Evolutionary conservation across 345 rosid species (phyloP), one percentile per base, ranked within the genome.

Genomic region (Hypericum androsaemum): DNA sequence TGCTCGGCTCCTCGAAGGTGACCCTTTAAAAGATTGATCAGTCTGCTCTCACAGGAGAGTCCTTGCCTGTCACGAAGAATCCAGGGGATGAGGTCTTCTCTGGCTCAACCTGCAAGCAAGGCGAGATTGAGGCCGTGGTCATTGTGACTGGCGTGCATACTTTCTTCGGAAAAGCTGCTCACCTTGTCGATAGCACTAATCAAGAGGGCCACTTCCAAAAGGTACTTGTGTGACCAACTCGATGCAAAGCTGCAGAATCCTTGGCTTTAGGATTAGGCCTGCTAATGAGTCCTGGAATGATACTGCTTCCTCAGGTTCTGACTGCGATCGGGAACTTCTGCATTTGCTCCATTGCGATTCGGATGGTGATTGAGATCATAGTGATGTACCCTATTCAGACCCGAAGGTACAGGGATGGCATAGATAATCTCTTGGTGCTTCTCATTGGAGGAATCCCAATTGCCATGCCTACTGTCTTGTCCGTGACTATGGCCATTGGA

Each of bases 301-400:
- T 57, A 56, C 41, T 64, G 57, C 35, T 53, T 64, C 40, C 43
- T 43, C 61, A 80, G 85, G 89, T 85, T 40, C 62, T 86, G 74
- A 86, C 85, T n/a, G 83, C 89, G 0, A 86, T 86, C 35, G 95
- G 95, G 22, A 86, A 86, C 85, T 86, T 85, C 64, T 85, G 95
- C 63, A 85, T 85, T 40, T 76, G 83, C 71, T 82, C 87, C 17
- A 85, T 85, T 36, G 87, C 69, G 1, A 8, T 78, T 39, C 87
- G 89, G 55, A 80, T 86, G 81, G 0, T 77, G 12, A 56, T 86
- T 39, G 95, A 86, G 77, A 63, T 80, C 15, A 15, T 82, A 11
- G 89, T 86, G 4, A 86, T 86, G 89, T 82, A 80, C 57, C 82
- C 95, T 6, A 77, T 86, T 62, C 95, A 86, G 66, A 73, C n/a